Percentiles rank a stretch among this genome's conserved stretches.
phyloP scores from a whole-genome alignment of 108 stramenopile genomes.

The Skeletonema marinoi region DNA sequence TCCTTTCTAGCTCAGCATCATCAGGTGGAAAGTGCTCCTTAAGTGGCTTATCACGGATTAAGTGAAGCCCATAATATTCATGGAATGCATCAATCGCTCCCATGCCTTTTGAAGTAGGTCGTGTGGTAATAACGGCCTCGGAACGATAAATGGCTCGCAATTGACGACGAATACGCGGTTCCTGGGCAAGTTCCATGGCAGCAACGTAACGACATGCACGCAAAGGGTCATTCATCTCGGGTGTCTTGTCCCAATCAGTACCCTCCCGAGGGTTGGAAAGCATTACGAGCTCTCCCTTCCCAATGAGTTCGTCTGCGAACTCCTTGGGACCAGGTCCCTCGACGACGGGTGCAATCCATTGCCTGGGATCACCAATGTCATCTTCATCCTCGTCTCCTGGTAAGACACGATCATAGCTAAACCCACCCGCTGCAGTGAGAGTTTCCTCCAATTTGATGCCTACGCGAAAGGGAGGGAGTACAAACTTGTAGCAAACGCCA shows the following conservation, averaged over 20 bases:
- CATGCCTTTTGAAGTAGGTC: conserved; percentile 81
- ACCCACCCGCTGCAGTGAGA: conserved; percentile 46
- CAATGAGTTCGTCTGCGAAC: conserved; percentile 79
- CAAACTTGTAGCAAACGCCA: conserved; percentile 74
- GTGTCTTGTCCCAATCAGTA: conserved; percentile 47
- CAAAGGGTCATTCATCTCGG: conserved; percentile 68
- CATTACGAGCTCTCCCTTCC: conserved; percentile 81
- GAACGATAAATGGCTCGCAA: conserved; percentile 73
- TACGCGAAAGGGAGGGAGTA: conserved; percentile 73
- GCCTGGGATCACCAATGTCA: conserved; percentile 54
- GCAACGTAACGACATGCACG: conserved; percentile 86
- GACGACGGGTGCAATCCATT: conserved; percentile 77
- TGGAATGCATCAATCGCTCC: conserved; percentile 84
- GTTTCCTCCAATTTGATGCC: conserved; percentile 85
- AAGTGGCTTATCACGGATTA: conserved; percentile 76
- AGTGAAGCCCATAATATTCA: conserved; percentile 87
- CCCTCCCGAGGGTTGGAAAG: conserved; percentile 58
- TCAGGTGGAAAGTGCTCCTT: conserved; percentile 86
- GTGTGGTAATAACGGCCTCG: conserved; percentile 74
- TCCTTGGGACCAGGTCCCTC: conserved; percentile 52
- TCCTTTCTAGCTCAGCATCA: conserved; percentile 49
- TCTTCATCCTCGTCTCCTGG: conserved; percentile 64
- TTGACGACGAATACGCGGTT: conserved; percentile 78
- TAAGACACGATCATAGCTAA: conserved; percentile 66
- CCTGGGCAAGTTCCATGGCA: conserved; percentile 87